Evolutionary conservation across 306 rosid genomes (phyloP).

Genomic region (Malus orientalis): DNA sequence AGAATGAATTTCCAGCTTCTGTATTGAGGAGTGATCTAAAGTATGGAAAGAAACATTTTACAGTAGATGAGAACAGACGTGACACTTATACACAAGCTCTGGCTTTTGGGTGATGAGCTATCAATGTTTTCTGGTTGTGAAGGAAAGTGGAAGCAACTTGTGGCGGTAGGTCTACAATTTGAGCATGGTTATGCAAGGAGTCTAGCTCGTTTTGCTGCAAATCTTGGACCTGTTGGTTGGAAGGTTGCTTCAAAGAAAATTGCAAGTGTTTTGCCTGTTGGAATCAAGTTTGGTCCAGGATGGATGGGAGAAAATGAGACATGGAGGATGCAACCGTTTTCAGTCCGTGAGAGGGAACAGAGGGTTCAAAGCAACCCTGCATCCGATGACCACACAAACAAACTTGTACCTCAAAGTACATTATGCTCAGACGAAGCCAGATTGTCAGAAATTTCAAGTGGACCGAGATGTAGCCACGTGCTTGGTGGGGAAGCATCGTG

Average conservation of each 20-base stretch:
- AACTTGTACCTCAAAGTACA: conserved; percentile 25
- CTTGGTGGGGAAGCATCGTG: conserved; percentile 39
- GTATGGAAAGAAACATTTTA: conserved; percentile 70
- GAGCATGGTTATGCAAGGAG: conserved; percentile 81
- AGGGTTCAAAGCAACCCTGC: conserved; percentile 24
- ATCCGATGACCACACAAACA: conserved; percentile 26
- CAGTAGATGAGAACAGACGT: conserved; percentile 81
- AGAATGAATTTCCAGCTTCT: conserved; percentile 97
- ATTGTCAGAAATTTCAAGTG: conserved; percentile 27
- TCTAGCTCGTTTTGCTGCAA: conserved; percentile 70
- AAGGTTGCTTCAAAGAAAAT: conserved; percentile 71
- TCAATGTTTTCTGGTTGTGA: conserved; percentile 36
- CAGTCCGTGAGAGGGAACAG: conserved; percentile 27
- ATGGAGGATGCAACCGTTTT: conserved; percentile 23
- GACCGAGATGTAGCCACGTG: conserved; percentile 31
- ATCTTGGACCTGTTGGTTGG: conserved; percentile 84
- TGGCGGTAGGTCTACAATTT: conserved; percentile 58
- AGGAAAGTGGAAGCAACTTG: conserved; percentile 61
- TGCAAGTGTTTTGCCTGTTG: conserved; percentile 49
- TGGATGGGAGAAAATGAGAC: conserved; percentile 46
- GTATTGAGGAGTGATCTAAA: conserved; percentile 65
- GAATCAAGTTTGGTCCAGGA: conserved; percentile 57
- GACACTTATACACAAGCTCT: conserved; percentile 46
- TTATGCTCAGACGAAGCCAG: conserved; percentile 32
- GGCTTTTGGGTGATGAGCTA: conserved; percentile 33